Conservation (phyloP, 2,329 filamentous ascomycete genomes). For the Pestalotiopsis sp. region DNA sequence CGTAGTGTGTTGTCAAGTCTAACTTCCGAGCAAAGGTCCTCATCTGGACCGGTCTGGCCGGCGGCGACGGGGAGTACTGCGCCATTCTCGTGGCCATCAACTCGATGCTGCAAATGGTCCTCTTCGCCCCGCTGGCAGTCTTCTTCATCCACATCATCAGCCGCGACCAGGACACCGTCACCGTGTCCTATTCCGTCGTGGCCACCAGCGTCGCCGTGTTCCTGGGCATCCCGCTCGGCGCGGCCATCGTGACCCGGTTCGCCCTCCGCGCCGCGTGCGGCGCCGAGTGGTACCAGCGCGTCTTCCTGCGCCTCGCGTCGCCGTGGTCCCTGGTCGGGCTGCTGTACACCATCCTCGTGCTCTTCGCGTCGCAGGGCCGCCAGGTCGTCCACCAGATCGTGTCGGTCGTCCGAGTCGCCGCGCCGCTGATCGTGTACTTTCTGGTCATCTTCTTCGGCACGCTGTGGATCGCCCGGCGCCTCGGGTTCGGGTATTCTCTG, state of each 20-base stretch:
- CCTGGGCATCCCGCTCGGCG: conserved; percentile 79
- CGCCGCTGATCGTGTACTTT: conserved; percentile 83
- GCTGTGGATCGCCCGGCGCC: conserved; percentile 58
- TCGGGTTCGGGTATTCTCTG: conserved; percentile 75
- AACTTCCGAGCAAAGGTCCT: conserved; percentile 36
- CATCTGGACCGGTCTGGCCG: conserved; percentile 79
- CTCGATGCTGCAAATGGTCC: conserved; percentile 72
- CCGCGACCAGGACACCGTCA: conserved; percentile 32
- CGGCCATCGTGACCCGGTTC: conserved; percentile 76
- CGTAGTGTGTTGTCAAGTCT: neutral
- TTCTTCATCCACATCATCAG: conserved; percentile 73
- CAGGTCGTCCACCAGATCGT: conserved; percentile 83
- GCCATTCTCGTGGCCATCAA: conserved; percentile 78
- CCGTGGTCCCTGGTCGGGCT: conserved; percentile 82
- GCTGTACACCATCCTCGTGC: conserved; percentile 82
- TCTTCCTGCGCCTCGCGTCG: conserved; percentile 69
- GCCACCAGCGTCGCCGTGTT: conserved; percentile 84
- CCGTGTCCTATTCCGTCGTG: conserved; percentile 64
- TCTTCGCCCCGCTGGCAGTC: conserved; percentile 70
- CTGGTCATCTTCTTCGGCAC: conserved; percentile 72
- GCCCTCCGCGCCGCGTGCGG: conserved; percentile 56
- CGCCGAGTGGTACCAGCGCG: conserved; percentile 62
- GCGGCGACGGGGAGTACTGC: conserved; percentile 80
- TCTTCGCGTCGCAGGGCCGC: conserved; percentile 80
- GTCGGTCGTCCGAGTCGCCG: conserved; percentile 77